Evolutionary conservation across 495 filamentous ascomycete genomes (phyloP).

Genomic region (Tuber melanosporum): DNA sequence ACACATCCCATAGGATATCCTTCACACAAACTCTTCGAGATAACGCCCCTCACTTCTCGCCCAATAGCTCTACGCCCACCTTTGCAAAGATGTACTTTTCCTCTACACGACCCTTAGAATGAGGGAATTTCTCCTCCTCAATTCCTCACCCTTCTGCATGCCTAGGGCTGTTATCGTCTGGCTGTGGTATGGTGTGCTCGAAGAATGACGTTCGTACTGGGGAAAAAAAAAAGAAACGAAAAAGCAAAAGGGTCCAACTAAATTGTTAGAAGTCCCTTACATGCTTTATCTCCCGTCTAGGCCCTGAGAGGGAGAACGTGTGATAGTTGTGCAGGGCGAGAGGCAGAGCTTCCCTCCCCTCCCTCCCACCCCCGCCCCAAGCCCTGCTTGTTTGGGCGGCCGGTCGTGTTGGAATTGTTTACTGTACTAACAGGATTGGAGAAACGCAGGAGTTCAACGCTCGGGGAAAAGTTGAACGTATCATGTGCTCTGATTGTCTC

Average conservation of each 20-base stretch:
- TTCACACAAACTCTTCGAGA: neutral
- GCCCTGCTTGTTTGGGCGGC: neutral
- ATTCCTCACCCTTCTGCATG: neutral
- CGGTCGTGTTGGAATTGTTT: neutral
- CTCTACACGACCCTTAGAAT: slow-evolving; percentile 2
- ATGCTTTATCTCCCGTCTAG: neutral
- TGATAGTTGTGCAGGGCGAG: neutral
- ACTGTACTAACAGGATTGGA: neutral
- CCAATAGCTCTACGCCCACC: neutral
- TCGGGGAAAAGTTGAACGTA: neutral
- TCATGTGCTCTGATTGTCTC: neutral
- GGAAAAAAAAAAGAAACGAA: neutral
- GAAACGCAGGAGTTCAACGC: neutral
- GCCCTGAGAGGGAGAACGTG: neutral
- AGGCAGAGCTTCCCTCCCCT: neutral
- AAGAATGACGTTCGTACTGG: neutral
- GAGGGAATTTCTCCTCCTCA: slow-evolving; percentile 2
- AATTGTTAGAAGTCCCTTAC: slow-evolving; percentile 9
- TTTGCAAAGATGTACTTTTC: neutral
- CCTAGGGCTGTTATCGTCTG: neutral
- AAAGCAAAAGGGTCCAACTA: neutral
- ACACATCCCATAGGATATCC: neutral
- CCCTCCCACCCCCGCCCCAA: neutral
- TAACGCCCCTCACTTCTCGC: neutral
- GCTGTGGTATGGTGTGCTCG: neutral